Percentiles rank a stretch among this genome's conserved stretches.
Evolutionary conservation across 2,329 filamentous ascomycete genomes (phyloP).

Genomic region (Thielaviopsis ethacetica): DNA sequence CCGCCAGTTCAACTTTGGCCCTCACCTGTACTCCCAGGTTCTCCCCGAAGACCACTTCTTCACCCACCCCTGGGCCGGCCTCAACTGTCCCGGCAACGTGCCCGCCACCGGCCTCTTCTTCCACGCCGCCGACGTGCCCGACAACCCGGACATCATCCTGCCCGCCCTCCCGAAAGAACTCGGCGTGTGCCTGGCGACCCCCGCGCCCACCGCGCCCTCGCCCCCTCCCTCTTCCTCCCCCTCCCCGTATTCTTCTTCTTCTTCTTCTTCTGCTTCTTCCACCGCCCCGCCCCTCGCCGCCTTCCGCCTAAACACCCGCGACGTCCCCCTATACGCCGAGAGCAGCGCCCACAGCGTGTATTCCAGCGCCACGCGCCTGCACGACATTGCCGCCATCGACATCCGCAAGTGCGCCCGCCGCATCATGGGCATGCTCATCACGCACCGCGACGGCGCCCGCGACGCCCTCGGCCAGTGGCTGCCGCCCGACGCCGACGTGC

Average conservation of each 20-base stretch:
- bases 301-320: neutral
- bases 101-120: constrained; percentile 8
- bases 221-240: neutral
- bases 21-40: constrained; percentile 9
- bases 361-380: neutral
- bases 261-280: neutral
- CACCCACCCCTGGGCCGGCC: constrained; percentile 6
- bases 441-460: constrained; percentile 1
- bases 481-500: constrained; percentile 2
- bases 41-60: constrained; percentile 9
- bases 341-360: constrained; percentile 6
- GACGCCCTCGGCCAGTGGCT: constrained; percentile 9
- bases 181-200: neutral
- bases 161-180: constrained; percentile 8
- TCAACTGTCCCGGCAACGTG: constrained; percentile 2
- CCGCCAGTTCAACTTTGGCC: constrained; percentile 9
- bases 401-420: neutral
- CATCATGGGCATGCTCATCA: constrained; percentile 4
- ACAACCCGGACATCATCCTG: constrained; percentile 2
- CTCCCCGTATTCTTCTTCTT: neutral
- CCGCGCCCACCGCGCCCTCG: neutral
- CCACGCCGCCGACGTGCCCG: constrained; percentile 5
- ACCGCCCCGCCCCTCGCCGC: neutral
- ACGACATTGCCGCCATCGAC: neutral
- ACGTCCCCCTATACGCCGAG: neutral